Evolutionary conservation across 2,329 filamentous ascomycete genomes (phyloP).

Genomic region (Colletotrichum sp.): DNA sequence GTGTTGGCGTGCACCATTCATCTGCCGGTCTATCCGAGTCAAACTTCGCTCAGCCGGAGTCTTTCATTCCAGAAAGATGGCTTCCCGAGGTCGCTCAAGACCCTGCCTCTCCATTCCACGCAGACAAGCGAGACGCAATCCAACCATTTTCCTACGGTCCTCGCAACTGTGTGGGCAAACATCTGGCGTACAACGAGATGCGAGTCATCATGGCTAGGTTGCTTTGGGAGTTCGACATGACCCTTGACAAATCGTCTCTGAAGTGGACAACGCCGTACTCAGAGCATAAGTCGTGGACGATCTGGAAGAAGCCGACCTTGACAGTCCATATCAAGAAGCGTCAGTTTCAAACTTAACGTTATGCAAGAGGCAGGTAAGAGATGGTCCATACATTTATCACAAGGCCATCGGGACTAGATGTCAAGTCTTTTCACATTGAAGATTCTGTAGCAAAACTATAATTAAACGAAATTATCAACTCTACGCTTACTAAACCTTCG

Average conservation of each 20-base stretch:
- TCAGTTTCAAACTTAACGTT: neutral
- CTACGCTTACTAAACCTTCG: neutral
- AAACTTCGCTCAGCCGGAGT: constrained; percentile 48
- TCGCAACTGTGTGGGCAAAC: constrained; percentile 12
- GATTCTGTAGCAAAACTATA: neutral
- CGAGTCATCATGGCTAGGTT: constrained; percentile 51
- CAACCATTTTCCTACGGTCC: constrained; percentile 12
- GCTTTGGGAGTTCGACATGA: constrained; percentile 54
- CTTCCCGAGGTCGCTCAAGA: constrained; percentile 23
- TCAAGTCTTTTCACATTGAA: neutral
- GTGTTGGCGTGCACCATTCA: constrained; percentile 44
- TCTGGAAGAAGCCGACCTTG: constrained; percentile 38
- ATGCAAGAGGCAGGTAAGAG: neutral
- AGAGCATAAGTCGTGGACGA: constrained; percentile 38
- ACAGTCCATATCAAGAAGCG: neutral
- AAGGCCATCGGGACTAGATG: neutral
- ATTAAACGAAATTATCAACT: neutral
- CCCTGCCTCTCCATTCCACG: neutral
- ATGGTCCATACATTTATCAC: neutral
- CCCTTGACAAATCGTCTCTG: constrained; percentile 34
- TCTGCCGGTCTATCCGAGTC: neutral
- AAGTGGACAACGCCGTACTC: constrained; percentile 37
- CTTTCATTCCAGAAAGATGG: constrained; percentile 49
- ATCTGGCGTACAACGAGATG: constrained; percentile 55
- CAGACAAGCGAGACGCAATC: neutral